phyloP scores from a whole-genome alignment of 306 rosid genomes.

The Sophora flavescens region DNA sequence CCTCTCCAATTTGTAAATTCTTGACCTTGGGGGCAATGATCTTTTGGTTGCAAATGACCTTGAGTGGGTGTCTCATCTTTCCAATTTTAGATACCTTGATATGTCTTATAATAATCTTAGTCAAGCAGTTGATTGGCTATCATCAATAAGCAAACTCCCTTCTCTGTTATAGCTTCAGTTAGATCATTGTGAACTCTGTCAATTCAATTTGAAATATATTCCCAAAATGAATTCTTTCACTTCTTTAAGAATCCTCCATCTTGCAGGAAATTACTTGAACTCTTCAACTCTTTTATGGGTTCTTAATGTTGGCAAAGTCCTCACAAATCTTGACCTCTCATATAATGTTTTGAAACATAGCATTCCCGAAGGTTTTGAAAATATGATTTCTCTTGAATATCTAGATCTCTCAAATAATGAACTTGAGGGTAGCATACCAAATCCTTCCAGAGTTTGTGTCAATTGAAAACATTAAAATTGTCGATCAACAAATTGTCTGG shows the following conservation, averaged over 20 bases:
- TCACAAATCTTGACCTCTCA: slow-evolving; percentile 36
- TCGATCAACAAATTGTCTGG: slow-evolving; percentile 21
- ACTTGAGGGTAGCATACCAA: slow-evolving; percentile 34
- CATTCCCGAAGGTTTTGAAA: slow-evolving; percentile 40
- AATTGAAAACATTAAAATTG: slow-evolving; percentile 5
- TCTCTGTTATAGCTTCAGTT: not conserved
- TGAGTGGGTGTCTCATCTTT: slow-evolving; percentile 48
- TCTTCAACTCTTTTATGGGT: slow-evolving; percentile 34
- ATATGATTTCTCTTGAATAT: slow-evolving; percentile 28
- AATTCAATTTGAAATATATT: slow-evolving; percentile 3
- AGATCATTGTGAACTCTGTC: not conserved
- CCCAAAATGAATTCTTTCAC: slow-evolving; percentile 36
- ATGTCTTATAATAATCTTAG: not conserved
- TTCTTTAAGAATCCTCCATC: not conserved
- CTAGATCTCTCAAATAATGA: slow-evolving; percentile 41
- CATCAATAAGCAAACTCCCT: slow-evolving; percentile 27
- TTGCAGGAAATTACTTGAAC: not conserved
- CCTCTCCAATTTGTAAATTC: slow-evolving; percentile 38
- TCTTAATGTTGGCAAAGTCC: slow-evolving; percentile 25
- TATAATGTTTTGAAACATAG: slow-evolving; percentile 14
- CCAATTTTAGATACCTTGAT: slow-evolving; percentile 38
- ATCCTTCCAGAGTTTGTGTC: slow-evolving; percentile 31
- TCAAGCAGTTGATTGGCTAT: slow-evolving; percentile 26
- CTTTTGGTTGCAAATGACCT: slow-evolving; percentile 1
- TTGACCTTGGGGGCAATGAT: rapidly evolving